Conservation (phyloP, 805 yeast genomes). For the Jamesozyma spencerorum region DNA sequence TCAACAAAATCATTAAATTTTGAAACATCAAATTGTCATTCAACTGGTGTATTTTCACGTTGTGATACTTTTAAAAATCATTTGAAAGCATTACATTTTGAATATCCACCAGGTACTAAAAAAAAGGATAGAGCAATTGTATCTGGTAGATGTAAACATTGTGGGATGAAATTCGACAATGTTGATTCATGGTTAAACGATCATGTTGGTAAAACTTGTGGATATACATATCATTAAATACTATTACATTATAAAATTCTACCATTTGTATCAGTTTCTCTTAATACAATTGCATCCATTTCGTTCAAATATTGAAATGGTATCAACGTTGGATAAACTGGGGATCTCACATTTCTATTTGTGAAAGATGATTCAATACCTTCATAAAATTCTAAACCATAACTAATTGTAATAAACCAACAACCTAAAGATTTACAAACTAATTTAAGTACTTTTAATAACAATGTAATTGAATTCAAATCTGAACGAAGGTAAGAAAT, state of each 20-base stretch:
- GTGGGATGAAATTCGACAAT: constrained; percentile 53
- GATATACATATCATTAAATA: constrained; percentile 24
- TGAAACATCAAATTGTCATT: constrained; percentile 48
- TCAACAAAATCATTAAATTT: constrained; percentile 15
- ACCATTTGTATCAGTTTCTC: constrained; percentile 13
- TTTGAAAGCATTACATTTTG: constrained; percentile 79
- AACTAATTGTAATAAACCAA: constrained; percentile 22
- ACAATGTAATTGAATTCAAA: constrained; percentile 8
- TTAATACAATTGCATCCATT: constrained; percentile 19
- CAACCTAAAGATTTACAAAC: constrained; percentile 23
- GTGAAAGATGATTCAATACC: constrained; percentile 18
- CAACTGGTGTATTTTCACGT: constrained; percentile 75
- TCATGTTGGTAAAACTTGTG: constrained; percentile 48
- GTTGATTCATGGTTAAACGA: constrained; percentile 73
- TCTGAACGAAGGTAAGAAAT: constrained; percentile 16
- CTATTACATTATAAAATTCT: no score
- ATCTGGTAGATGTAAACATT: constrained; percentile 68
- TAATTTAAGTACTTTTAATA: constrained; percentile 13
- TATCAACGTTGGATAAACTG: constrained; percentile 11
- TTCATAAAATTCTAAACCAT: constrained; percentile 22
- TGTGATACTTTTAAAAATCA: constrained; percentile 92
- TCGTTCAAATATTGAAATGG: constrained; percentile 20
- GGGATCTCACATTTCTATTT: background rate
- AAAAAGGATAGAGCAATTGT: constrained; percentile 64
- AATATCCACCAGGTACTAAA: constrained; percentile 78